Evolutionary conservation across 805 yeast genomes (phyloP).

Genomic region (Pichia scutulata): DNA sequence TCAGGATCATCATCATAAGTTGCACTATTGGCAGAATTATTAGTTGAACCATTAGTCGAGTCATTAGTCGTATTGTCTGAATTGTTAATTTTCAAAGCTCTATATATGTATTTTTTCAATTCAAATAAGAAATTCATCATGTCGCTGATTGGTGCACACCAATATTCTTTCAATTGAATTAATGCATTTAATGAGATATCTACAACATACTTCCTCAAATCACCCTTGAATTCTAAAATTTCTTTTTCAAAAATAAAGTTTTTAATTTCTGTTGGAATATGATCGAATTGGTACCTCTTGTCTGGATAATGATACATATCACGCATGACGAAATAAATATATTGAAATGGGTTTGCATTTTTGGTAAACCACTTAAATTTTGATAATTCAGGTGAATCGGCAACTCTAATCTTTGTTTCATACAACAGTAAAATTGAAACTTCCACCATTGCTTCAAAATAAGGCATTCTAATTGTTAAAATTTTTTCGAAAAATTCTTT

Average conservation of each 20-base stretch:
- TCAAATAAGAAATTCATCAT: constrained; percentile 8
- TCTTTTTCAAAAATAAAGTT: constrained; percentile 8
- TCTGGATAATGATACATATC: constrained; percentile 12
- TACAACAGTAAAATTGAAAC: constrained; percentile 7
- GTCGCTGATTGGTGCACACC: constrained; percentile 7
- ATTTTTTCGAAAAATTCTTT: constrained; percentile 6
- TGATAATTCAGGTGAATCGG: constrained; percentile 2
- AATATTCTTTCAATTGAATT: background rate
- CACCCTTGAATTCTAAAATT: constrained; percentile 4
- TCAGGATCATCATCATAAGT: background rate
- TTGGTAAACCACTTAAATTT: constrained; percentile 12
- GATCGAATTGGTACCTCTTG: constrained; percentile 4
- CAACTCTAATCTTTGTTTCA: constrained; percentile 9
- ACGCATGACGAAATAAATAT: constrained; percentile 9
- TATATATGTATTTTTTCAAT: constrained; percentile 8
- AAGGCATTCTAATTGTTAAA: constrained; percentile 3
- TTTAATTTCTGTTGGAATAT: constrained; percentile 8
- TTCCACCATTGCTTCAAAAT: constrained; percentile 5
- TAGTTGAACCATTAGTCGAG: background rate
- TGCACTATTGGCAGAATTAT: background rate
- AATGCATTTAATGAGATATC: constrained; percentile 3
- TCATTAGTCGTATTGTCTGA: background rate
- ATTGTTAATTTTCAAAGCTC: background rate
- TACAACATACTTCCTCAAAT: constrained; percentile 9
- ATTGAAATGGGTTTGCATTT: constrained; percentile 13